Conservation (phyloP, 1,139 yeast species). For the Taiozyma onychis region DNA sequence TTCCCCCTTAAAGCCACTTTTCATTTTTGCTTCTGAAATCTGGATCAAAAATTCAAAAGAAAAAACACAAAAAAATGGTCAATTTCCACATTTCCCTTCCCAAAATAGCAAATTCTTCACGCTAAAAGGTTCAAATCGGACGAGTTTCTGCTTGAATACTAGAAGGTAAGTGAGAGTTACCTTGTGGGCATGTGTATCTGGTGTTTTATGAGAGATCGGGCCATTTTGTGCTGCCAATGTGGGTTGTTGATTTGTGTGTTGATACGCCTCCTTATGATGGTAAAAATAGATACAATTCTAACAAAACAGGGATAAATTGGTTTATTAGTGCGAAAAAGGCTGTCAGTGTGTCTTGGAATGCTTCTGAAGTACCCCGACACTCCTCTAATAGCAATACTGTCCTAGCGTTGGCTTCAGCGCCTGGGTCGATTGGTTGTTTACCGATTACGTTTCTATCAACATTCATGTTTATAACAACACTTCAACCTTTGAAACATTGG, state of each 20-base stretch:
- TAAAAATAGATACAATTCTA: not conserved
- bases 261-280: not conserved
- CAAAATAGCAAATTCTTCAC: not conserved
- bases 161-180: not conserved
- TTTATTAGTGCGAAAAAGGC: not conserved
- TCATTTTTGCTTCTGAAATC: conserved; percentile 1
- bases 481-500: not conserved
- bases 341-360: not conserved
- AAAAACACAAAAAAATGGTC: conserved; percentile 1
- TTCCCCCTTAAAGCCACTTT: not conserved
- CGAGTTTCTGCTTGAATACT: not conserved
- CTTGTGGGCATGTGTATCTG: not conserved
- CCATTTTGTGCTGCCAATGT: not conserved
- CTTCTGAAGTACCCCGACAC: not conserved
- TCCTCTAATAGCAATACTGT: not conserved
- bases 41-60: conserved; percentile 1
- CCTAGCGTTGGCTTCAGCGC: not conserved
- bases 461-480: not conserved
- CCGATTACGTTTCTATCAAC: not conserved
- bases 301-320: not conserved
- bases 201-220: not conserved
- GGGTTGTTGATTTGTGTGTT: not conserved
- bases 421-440: not conserved
- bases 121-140: not conserved
- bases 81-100: not conserved